Percentiles rank a stretch among this genome's conserved stretches.
phyloP scores from a whole-genome alignment of 2,329 filamentous ascomycete species.

The Fusarium nisikadoi region DNA sequence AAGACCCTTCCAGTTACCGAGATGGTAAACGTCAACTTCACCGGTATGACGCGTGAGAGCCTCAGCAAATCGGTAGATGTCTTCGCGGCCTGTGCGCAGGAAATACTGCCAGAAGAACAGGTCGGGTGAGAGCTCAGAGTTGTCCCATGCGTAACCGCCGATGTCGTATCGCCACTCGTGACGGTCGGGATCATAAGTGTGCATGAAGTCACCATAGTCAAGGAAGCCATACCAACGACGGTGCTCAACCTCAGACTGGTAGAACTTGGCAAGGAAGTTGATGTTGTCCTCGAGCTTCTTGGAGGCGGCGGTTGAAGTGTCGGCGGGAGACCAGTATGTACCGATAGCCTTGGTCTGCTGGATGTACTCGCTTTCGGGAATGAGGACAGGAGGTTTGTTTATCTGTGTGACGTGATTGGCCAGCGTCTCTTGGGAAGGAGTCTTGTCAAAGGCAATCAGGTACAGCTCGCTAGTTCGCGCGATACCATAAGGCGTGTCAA shows the following conservation, averaged over 20 bases:
- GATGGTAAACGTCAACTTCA: conserved; percentile 71
- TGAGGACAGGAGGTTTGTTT: conserved; percentile 63
- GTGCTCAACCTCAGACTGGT: conserved; percentile 65
- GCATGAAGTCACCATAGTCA: conserved; percentile 71
- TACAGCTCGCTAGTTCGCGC: conserved; percentile 67
- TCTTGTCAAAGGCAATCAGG: conserved; percentile 62
- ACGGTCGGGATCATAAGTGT: conserved; percentile 68
- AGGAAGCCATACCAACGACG: conserved; percentile 72
- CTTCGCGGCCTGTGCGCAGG: conserved; percentile 65
- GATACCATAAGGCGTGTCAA: conserved; percentile 67
- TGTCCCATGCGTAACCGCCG: conserved; percentile 73
- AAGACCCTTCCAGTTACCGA: conserved; percentile 66
- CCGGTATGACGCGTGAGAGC: conserved; percentile 67
- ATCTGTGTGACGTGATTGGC: conserved; percentile 56
- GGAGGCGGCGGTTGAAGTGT: conserved; percentile 36
- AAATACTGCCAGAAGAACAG: conserved; percentile 73
- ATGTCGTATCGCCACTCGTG: conserved; percentile 72
- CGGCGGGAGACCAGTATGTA: conserved; percentile 62
- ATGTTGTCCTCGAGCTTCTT: conserved; percentile 62
- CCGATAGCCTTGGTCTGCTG: conserved; percentile 63
- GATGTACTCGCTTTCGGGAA: conserved; percentile 60
- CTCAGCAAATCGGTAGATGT: conserved; percentile 69
- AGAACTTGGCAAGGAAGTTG: conserved; percentile 66
- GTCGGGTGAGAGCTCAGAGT: conserved; percentile 71
- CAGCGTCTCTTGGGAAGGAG: conserved; percentile 60